Conservation (phyloP, 2,329 filamentous ascomycete genomes). For the Sarocladium oryzae region DNA sequence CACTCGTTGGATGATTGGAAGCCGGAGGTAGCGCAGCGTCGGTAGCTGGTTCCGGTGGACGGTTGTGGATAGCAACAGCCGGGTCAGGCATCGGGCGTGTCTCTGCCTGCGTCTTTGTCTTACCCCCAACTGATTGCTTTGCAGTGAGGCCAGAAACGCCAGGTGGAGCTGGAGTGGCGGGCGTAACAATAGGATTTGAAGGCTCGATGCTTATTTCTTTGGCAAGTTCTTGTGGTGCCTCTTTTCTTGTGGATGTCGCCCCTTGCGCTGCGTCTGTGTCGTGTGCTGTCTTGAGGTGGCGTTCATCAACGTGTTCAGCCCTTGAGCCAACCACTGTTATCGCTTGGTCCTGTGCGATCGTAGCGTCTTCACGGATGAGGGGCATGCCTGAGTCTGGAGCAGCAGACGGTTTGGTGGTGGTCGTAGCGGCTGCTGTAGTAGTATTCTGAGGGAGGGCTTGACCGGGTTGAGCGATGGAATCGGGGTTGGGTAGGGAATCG, state of each 20-base stretch:
- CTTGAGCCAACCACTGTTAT: background rate
- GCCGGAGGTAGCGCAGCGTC: constrained; percentile 7
- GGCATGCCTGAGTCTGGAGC: background rate
- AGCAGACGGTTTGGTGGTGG: background rate
- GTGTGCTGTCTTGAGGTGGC: background rate
- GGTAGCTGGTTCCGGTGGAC: constrained; percentile 8
- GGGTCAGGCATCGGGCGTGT: constrained; percentile 3
- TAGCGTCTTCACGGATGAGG: background rate
- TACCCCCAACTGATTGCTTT: background rate
- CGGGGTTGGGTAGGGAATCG: background rate
- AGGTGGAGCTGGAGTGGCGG: background rate
- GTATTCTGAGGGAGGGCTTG: constrained; percentile 1
- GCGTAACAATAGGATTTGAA: background rate
- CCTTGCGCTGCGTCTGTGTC: background rate
- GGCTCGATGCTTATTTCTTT: background rate
- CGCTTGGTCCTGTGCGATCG: background rate
- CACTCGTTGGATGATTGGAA: background rate
- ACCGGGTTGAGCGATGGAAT: constrained; percentile 6
- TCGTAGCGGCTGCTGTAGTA: background rate
- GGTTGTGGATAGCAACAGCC: constrained; percentile 1
- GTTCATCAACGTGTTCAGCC: background rate
- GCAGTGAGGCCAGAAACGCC: background rate
- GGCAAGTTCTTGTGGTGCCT: background rate
- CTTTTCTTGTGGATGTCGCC: background rate
- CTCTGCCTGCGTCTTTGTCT: background rate